These are phyloP conservation scores for Lachancea waltii DNA, from an alignment of 805 yeast genomes.

Conservation along the genomic window DNA sequence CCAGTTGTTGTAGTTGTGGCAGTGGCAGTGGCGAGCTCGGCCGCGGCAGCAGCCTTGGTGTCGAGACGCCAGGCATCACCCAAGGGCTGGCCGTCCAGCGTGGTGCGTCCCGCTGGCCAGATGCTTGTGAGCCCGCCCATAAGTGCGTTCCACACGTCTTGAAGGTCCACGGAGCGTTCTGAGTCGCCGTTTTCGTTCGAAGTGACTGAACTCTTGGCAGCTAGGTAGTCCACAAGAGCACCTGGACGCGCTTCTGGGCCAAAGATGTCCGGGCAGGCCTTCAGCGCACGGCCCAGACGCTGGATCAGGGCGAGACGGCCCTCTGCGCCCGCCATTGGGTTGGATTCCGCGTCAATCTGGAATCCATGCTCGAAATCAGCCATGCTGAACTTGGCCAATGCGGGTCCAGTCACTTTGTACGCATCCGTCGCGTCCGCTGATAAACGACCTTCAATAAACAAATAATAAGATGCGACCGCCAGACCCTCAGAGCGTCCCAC, in stretches of 20 bases:
- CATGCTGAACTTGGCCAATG: constrained; percentile 33
- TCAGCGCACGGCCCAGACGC: constrained; percentile 43
- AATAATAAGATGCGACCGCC: constrained; percentile 52
- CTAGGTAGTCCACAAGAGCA: constrained; percentile 44
- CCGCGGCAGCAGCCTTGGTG: constrained; percentile 25
- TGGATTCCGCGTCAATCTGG: constrained; percentile 41
- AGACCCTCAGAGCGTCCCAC: constrained; percentile 53
- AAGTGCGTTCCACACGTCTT: constrained; percentile 46
- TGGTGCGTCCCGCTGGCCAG: constrained; percentile 57
- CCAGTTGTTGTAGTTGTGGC: too few species aligned
- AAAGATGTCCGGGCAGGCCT: constrained; percentile 37
- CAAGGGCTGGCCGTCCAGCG: constrained; percentile 43
- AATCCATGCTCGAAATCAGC: constrained; percentile 37
- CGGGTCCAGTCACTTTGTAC: constrained; percentile 40
- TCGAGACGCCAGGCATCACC: constrained; percentile 59
- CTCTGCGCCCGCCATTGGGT: constrained; percentile 48
- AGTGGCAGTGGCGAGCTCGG: constrained; percentile 25
- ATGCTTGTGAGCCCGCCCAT: constrained; percentile 52
- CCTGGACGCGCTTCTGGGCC: constrained; percentile 48
- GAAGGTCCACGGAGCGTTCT: constrained; percentile 35
- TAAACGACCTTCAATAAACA: constrained; percentile 46
- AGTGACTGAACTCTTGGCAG: constrained; percentile 13
- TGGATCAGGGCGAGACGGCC: constrained; percentile 46
- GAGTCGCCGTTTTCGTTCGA: not conserved
- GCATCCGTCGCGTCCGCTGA: constrained; percentile 34